Evolutionary conservation across 2,329 filamentous ascomycete genomes (phyloP).

Genomic region (Aphanoascus verrucosus): DNA sequence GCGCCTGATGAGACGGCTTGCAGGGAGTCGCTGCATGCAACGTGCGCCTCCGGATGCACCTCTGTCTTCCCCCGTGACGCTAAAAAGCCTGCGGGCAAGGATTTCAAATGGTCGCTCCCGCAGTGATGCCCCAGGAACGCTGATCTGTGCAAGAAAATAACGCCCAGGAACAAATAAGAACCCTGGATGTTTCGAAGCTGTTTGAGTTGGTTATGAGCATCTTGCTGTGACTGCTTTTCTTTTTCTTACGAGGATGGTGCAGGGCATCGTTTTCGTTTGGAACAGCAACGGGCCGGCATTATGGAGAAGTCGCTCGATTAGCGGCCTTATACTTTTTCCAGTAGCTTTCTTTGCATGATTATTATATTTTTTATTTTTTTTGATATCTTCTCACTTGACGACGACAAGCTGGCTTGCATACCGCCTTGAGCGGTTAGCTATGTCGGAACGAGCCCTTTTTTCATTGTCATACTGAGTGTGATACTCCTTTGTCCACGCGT

Average conservation of each 20-base stretch:
- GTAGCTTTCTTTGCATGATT: too few relatives aligned
- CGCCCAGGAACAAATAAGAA: neutral
- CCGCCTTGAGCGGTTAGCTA: too few relatives aligned
- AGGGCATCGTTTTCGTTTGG: neutral
- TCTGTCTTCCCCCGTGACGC: constrained; percentile 1
- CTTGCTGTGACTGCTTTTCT: neutral
- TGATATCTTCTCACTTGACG: too few relatives aligned
- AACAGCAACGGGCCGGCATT: too few relatives aligned
- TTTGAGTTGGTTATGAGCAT: too few relatives aligned
- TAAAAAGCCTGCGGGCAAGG: neutral
- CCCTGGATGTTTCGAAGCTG: constrained; percentile 6
- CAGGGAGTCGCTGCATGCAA: constrained; percentile 8
- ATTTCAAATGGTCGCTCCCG: neutral
- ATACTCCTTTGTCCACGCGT: too few relatives aligned
- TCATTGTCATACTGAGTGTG: too few relatives aligned
- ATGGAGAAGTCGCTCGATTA: too few relatives aligned
- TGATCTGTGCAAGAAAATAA: neutral
- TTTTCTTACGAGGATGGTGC: neutral
- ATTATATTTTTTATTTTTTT: too few relatives aligned
- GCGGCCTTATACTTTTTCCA: too few relatives aligned
- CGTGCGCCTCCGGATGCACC: constrained; percentile 9
- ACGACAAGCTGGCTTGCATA: too few relatives aligned
- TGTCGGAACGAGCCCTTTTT: too few relatives aligned
- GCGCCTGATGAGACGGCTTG: constrained; percentile 6
- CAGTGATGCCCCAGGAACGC: neutral